Evolutionary conservation across 805 yeast species (phyloP), one percentile per base, ranked within the genome.

Genomic region (Metschnikowia koreensis): DNA sequence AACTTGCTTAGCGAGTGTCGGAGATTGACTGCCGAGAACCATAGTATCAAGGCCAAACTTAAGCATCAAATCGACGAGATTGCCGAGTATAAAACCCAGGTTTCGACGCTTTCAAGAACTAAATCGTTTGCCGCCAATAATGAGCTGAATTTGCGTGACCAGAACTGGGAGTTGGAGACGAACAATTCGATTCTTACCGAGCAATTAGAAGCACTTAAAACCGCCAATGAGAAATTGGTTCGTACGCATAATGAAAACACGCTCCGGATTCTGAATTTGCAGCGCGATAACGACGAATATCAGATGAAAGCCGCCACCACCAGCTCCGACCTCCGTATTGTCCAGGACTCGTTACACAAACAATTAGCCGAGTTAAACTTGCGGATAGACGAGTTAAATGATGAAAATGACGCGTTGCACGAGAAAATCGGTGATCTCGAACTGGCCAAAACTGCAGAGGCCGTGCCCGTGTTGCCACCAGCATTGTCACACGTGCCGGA

Each of bases 1-100:
- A 86, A 85, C 51, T 69, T 87, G 55, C 74, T 87, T 15, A 70
- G 79, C 41, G 90, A 88, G 65, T 86, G 91, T 60, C 79, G 92
- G 58, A 76, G 86, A 54, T 72, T 87, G 50, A 85, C 82, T 49
- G 84, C 87, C 27, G 89, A 86, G 52, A 83, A 81, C 63, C 75
- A 75, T 48, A 70, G 68, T 55, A 72, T 76, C 55, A 76, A 77
- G 53, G 56, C 65, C 15, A 74, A 73, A 55, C 59, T 83, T 54
- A 73, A 72, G 53, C 59, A 72, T 2, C 59, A 73, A n/a, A 67
- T 67, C 41, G 78, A 75, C 27, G 83, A 80, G 47, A 67, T 74
- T 44, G 69, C 70, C 16, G 67, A 64, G 3, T 70, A 63, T 49
- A 67, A 71, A 45, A 71, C 70, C 38, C 73, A 74, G 54, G 60